Evolutionary conservation across 257 asterid species (phyloP), one percentile per base, ranked within the genome.

Genomic region (Penstemon davidsonii): DNA sequence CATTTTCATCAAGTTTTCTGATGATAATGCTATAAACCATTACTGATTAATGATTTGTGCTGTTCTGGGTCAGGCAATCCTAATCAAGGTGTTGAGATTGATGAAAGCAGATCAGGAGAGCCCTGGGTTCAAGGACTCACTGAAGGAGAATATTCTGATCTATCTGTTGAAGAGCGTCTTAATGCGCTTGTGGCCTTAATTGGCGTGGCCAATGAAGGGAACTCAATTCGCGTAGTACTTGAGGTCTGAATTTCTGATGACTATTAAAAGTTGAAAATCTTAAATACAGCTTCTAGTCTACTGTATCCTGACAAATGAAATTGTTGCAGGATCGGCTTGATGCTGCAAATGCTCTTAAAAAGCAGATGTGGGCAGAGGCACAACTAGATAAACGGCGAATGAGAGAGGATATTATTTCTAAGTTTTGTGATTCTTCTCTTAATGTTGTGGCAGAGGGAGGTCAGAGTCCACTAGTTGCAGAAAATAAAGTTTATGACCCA

Each of bases 361-460:
- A 91, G 79, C 99, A 91, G 75, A 91, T 94, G 96, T 94, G 96
- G 99, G 94, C 99, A n/a, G 98, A 87, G 76, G 93, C 98, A 54
- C 99, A 94, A 72, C 80, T 94, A 58, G 97, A 89, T 76, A 94
- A 86, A 80, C 78, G 95, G 80, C 87, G 98, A 66, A 74, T 84
- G 79, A 89, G 88, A 78, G 99, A 91, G 70, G 99, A 94, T 65
- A 70, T 79, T 55, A 69, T 83, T 53, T 62, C 80, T 18, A 90
- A 84, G 78, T 82, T 80, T 61, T 76, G 72, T 64, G 96, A 90
- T 80, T 72, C 87, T 61, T 84, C 92, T 66, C 78, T 74, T 75
- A 71, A 66, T 84, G 84, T 81, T 68, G 75, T 65, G 45, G 81
- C 75, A 18, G 97, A 87, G 71, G 86, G 88, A 57, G 83, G 89